phyloP scores from a whole-genome alignment of 2,329 filamentous ascomycete genomes.

The Fusarium papillatum region DNA sequence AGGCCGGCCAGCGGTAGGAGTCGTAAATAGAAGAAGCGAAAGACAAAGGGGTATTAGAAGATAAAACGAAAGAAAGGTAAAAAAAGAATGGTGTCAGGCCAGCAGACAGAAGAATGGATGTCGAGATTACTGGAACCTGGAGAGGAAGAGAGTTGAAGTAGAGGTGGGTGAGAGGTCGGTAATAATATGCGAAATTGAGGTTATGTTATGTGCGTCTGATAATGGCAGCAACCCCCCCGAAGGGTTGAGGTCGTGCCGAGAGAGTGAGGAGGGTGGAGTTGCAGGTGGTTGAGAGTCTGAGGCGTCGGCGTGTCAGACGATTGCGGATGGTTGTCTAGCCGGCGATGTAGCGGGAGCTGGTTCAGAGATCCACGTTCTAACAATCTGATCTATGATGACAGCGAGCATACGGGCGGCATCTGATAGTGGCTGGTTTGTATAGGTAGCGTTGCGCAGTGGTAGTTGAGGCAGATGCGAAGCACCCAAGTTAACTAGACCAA shows the following conservation, averaged over 20 bases:
- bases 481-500: conserved; percentile 1
- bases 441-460: conserved; percentile 4
- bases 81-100: conserved; percentile 28
- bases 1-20: conserved; percentile 35
- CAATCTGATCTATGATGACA: conserved; percentile 35
- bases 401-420: conserved; percentile 67
- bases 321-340: conserved; percentile 38
- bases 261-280: conserved; percentile 17
- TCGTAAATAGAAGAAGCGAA: conserved; percentile 15
- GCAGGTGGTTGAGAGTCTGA: conserved; percentile 17
- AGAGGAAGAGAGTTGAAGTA: conserved; percentile 5
- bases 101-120: conserved; percentile 35
- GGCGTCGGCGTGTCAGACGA: conserved; percentile 31
- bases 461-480: neutral
- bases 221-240: conserved; percentile 23
- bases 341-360: conserved; percentile 50
- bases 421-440: conserved; percentile 28
- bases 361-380: conserved; percentile 46
- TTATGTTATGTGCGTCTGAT: conserved; percentile 12
- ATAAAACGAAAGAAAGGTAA: conserved; percentile 14
- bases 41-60: conserved; percentile 4
- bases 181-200: conserved; percentile 29
- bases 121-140: conserved; percentile 13
- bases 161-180: conserved; percentile 19
- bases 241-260: conserved; percentile 28